These are phyloP conservation scores for Exophiala oligosperma DNA, from an alignment of 2,329 filamentous ascomycete species.

Conservation along the genomic window DNA sequence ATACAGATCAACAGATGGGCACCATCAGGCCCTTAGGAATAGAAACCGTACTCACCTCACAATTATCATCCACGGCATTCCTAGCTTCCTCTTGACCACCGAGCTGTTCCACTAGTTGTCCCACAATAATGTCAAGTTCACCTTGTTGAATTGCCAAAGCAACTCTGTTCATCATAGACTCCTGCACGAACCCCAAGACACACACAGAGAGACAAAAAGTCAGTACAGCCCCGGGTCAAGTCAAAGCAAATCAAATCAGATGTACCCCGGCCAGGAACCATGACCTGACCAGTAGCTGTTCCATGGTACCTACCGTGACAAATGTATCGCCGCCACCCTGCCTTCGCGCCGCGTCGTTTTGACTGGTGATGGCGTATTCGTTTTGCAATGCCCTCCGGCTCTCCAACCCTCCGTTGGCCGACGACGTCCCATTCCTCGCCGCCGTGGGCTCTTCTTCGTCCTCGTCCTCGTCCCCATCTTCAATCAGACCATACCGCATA, in stretches of 20 bases:
- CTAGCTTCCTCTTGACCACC: constrained; percentile 34
- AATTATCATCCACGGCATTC: constrained; percentile 47
- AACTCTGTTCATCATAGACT: constrained; percentile 49
- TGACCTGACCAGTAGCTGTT: constrained; percentile 27
- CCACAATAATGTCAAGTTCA: constrained; percentile 32
- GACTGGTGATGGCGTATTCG: constrained; percentile 60
- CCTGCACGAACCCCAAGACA: constrained; percentile 32
- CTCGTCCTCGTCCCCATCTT: constrained; percentile 16
- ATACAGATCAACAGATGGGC: neutral
- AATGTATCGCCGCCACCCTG: constrained; percentile 59
- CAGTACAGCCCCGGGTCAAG: no score
- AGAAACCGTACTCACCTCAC: constrained; percentile 35
- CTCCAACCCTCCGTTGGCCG: constrained; percentile 44
- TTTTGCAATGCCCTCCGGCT: constrained; percentile 61
- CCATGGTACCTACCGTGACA: constrained; percentile 51
- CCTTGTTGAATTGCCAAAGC: constrained; percentile 44
- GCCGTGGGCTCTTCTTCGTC: neutral
- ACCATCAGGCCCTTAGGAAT: constrained; percentile 1
- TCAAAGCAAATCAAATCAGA: constrained; percentile 17
- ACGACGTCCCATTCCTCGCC: no score
- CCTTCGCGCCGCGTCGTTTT: constrained; percentile 61
- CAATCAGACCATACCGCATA: neutral
- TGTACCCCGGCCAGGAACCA: constrained; percentile 26
- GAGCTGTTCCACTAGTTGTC: constrained; percentile 25
- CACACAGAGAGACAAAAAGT: no score